phyloP scores from a whole-genome alignment of 1,139 yeast genomes.

The Saccharomycopsis crataegensis region DNA sequence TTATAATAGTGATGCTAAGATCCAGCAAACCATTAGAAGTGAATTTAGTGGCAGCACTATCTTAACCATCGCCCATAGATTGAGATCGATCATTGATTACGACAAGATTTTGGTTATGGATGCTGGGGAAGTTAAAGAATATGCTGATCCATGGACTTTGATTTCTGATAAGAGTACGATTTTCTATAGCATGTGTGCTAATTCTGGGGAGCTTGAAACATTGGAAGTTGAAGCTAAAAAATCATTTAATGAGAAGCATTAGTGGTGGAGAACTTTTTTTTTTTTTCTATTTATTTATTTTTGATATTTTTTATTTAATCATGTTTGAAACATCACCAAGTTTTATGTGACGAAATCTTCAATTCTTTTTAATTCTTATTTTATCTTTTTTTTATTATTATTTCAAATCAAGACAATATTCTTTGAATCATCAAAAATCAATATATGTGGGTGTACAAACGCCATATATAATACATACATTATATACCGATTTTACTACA shows the following conservation, averaged over 20 bases:
- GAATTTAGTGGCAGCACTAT: slow-evolving; percentile 79
- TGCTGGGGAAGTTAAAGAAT: slow-evolving; percentile 87
- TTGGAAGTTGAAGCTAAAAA: slow-evolving; percentile 69
- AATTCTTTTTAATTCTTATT: neutral
- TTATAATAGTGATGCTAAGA: slow-evolving; percentile 83
- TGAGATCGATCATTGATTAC: slow-evolving; percentile 88
- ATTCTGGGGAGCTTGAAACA: slow-evolving; percentile 85
- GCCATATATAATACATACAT: no score
- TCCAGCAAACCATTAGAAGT: slow-evolving; percentile 83
- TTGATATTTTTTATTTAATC: neutral
- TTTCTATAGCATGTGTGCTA: slow-evolving; percentile 84
- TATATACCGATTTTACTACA: no score
- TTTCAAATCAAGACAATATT: neutral
- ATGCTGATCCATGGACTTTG: slow-evolving; percentile 76
- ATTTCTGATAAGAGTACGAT: slow-evolving; percentile 55
- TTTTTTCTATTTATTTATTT: no score
- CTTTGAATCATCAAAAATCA: no score
- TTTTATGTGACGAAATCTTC: neutral
- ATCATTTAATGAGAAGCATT: slow-evolving; percentile 30
- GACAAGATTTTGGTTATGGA: slow-evolving; percentile 94
- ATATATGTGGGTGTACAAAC: no score
- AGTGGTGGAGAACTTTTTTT: neutral
- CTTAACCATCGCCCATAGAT: slow-evolving; percentile 91
- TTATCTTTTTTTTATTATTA: neutral
- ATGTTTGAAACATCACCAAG: neutral